phyloP scores from a whole-genome alignment of 768 basidiomycete species.

The Russula griseocarnosa region DNA sequence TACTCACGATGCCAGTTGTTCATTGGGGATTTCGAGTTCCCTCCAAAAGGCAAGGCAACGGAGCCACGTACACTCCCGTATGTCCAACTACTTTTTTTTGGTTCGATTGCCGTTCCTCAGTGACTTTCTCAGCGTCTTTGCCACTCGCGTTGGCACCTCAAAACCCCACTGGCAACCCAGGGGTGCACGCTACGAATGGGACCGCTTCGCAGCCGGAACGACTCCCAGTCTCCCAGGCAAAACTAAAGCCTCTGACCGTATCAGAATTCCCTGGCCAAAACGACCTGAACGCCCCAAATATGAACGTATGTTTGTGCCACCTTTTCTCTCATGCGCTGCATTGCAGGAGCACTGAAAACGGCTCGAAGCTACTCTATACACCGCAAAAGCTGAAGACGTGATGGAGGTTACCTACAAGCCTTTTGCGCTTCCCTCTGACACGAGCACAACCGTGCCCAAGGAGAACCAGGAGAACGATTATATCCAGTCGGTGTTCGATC shows the following conservation, averaged over 20 bases:
- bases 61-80: conserved; percentile 34
- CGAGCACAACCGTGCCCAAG: conserved; percentile 34
- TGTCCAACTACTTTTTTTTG: conserved; percentile 17
- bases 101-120: neutral
- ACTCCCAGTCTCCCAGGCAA: conserved; percentile 51
- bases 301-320: conserved; percentile 40
- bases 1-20: conserved; percentile 81
- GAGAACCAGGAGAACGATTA: conserved; percentile 50
- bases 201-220: conserved; percentile 64
- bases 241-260: conserved; percentile 28
- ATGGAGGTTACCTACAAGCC: conserved; percentile 66
- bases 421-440: conserved; percentile 44
- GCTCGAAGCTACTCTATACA: conserved; percentile 52
- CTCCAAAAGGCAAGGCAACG: conserved; percentile 35
- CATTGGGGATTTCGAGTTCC: conserved; percentile 61
- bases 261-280: conserved; percentile 71
- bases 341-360: conserved; percentile 19
- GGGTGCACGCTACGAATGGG: conserved; percentile 62
- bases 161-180: conserved; percentile 55
- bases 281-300: conserved; percentile 41
- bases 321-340: neutral
- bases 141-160: conserved; percentile 61
- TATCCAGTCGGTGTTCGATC: conserved; percentile 50
- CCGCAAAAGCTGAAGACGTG: conserved; percentile 60
- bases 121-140: conserved; percentile 58